Conservation (phyloP, 495 filamentous ascomycete genomes). For the Venustampulla echinocandica region DNA sequence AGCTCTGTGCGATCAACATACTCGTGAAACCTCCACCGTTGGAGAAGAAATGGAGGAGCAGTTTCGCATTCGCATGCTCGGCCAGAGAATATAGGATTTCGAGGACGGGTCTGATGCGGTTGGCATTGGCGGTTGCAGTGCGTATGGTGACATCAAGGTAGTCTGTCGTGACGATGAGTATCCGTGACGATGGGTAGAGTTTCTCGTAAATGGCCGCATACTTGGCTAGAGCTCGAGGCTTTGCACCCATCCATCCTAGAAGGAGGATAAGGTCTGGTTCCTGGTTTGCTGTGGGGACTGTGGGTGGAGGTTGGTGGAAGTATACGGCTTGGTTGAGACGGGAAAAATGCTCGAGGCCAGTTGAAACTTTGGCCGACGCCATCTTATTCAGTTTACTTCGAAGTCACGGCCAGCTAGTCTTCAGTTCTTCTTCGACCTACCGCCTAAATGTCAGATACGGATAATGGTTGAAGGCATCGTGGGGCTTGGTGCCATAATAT, state of each 20-base stretch:
- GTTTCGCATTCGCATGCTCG: conserved; percentile 19
- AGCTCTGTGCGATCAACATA: conserved; percentile 24
- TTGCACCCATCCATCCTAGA: conserved; percentile 35
- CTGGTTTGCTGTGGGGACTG: conserved; percentile 20
- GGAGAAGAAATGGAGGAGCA: conserved; percentile 37
- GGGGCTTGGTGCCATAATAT: too few species aligned
- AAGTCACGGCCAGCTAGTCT: too few species aligned
- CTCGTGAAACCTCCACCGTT: conserved; percentile 33
- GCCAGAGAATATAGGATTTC: conserved; percentile 10
- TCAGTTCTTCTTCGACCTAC: too few species aligned
- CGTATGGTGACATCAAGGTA: conserved; percentile 4
- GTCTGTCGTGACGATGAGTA: conserved; percentile 25
- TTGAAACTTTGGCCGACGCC: not conserved
- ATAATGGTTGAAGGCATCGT: too few species aligned
- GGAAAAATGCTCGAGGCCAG: conserved; percentile 13
- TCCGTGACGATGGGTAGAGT: conserved; percentile 30
- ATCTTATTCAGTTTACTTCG: not conserved
- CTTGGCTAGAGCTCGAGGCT: conserved; percentile 32
- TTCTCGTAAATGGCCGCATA: conserved; percentile 33
- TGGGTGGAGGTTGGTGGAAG: conserved; percentile 4
- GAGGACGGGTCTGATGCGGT: conserved; percentile 14
- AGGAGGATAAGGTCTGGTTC: conserved; percentile 32
- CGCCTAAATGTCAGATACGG: too few species aligned
- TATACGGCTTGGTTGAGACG: conserved; percentile 15
- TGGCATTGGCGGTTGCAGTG: conserved; percentile 1